These are phyloP conservation scores for Penicillium concentricum DNA, from an alignment of 2,329 filamentous ascomycete species.

Conservation along the genomic window DNA sequence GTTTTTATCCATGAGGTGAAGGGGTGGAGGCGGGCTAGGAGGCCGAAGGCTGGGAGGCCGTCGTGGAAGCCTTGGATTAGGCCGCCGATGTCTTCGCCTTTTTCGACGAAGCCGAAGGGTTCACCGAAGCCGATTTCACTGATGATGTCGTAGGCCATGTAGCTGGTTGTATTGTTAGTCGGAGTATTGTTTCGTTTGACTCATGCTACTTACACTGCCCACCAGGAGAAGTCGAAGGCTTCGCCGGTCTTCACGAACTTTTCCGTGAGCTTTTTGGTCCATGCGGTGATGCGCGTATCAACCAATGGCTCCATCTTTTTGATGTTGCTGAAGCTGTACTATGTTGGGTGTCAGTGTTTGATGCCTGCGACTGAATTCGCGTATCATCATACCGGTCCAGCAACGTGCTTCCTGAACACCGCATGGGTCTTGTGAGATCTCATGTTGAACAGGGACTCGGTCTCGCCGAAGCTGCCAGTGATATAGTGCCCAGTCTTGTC, in stretches of 20 bases:
- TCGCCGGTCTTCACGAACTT: slow-evolving; percentile 48
- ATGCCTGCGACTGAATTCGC: background rate
- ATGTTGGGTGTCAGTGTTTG: slow-evolving; percentile 4
- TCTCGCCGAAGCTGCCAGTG: slow-evolving; percentile 57
- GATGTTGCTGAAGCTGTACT: slow-evolving; percentile 57
- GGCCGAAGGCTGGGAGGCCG: slow-evolving; percentile 51
- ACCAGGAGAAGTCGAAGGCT: slow-evolving; percentile 56
- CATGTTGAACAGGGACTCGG: slow-evolving; percentile 59
- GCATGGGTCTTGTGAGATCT: slow-evolving; percentile 53
- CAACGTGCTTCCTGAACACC: slow-evolving; percentile 55
- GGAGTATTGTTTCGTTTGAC: background rate
- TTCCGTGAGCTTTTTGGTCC: slow-evolving; percentile 50
- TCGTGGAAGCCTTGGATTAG: slow-evolving; percentile 57
- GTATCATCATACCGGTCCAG: slow-evolving; percentile 41
- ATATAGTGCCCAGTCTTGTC: slow-evolving; percentile 61
- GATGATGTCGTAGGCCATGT: slow-evolving; percentile 59
- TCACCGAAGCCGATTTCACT: slow-evolving; percentile 57
- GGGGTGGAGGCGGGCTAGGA: slow-evolving; percentile 54
- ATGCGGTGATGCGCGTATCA: slow-evolving; percentile 52
- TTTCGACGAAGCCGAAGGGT: slow-evolving; percentile 56
- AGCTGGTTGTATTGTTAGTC: slow-evolving; percentile 27
- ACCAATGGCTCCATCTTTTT: slow-evolving; percentile 60
- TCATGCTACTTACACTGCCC: slow-evolving; percentile 46
- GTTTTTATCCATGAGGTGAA: slow-evolving; percentile 57
- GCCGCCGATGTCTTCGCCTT: slow-evolving; percentile 53